Evolutionary conservation across 2,329 filamentous ascomycete genomes (phyloP).

Genomic region (Xylaria sp.): DNA sequence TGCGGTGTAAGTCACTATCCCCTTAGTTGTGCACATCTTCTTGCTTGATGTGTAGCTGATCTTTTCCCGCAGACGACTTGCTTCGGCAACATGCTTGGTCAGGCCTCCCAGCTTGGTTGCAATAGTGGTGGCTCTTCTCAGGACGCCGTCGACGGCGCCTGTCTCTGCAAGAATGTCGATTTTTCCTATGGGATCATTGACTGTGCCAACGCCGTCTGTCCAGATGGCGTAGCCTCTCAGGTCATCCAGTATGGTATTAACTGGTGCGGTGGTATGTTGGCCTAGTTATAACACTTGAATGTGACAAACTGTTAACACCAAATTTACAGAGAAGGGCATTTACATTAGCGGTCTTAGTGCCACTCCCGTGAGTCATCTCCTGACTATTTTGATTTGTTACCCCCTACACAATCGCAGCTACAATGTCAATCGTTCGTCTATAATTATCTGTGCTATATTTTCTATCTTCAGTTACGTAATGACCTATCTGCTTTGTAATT

Average conservation of each 20-base stretch:
- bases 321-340: slow-evolving; percentile 42
- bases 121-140: slow-evolving; percentile 44
- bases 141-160: slow-evolving; percentile 47
- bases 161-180: slow-evolving; percentile 56
- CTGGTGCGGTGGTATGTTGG: slow-evolving; percentile 48
- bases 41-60: slow-evolving; percentile 9
- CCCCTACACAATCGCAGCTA: background rate
- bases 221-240: slow-evolving; percentile 34
- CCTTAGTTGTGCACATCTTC: background rate
- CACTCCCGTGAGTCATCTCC: slow-evolving; percentile 28
- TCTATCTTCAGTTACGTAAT: no score
- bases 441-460: background rate
- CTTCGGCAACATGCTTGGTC: slow-evolving; percentile 62
- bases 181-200: slow-evolving; percentile 56
- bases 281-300: slow-evolving; percentile 1
- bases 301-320: slow-evolving; percentile 19
- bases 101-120: slow-evolving; percentile 61
- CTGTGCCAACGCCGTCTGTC: slow-evolving; percentile 47
- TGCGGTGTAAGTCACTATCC: slow-evolving; percentile 63
- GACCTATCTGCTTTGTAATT: background rate
- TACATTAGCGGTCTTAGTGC: slow-evolving; percentile 35
- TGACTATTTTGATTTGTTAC: background rate
- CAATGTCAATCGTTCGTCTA: background rate
- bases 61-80: slow-evolving; percentile 57
- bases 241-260: slow-evolving; percentile 47